Evolutionary conservation across 306 rosid genomes (phyloP).

Genomic region (Astragalus glycyphyllos): DNA sequence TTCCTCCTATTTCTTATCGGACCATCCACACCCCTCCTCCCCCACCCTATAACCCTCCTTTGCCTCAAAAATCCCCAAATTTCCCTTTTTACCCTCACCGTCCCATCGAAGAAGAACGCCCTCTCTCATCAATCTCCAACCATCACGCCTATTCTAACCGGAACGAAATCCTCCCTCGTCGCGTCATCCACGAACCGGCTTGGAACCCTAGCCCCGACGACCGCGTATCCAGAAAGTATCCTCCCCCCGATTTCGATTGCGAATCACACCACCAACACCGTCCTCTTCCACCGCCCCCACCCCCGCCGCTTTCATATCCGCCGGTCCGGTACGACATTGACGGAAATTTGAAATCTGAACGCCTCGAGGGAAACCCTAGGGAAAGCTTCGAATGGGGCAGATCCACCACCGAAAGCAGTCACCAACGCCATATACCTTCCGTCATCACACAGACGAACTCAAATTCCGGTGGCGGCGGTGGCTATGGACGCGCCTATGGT

Average conservation of each 20-base stretch:
- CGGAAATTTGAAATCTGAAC: conserved; percentile 52
- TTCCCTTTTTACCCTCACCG: conserved; percentile 35
- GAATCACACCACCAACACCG: conserved; percentile 38
- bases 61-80: conserved; percentile 25
- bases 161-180: conserved; percentile 36
- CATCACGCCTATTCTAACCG: background rate
- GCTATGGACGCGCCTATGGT: conserved; percentile 44
- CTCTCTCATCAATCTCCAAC: background rate
- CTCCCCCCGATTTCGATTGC: conserved; percentile 46
- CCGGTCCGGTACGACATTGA: conserved; percentile 46
- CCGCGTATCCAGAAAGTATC: conserved; percentile 21
- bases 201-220: conserved; percentile 45
- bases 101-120: conserved; percentile 30
- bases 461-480: conserved; percentile 39
- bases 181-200: background rate
- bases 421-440: conserved; percentile 34
- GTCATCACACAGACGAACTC: conserved; percentile 8
- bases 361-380: conserved; percentile 37
- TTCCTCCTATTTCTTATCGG: conserved; percentile 19
- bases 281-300: conserved; percentile 21
- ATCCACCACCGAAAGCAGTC: conserved; percentile 40
- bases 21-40: conserved; percentile 33
- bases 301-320: conserved; percentile 24
- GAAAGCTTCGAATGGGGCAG: conserved; percentile 41
- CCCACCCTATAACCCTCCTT: conserved; percentile 20